phyloP scores from a whole-genome alignment of 345 rosid species.

The Clausena lansium region DNA sequence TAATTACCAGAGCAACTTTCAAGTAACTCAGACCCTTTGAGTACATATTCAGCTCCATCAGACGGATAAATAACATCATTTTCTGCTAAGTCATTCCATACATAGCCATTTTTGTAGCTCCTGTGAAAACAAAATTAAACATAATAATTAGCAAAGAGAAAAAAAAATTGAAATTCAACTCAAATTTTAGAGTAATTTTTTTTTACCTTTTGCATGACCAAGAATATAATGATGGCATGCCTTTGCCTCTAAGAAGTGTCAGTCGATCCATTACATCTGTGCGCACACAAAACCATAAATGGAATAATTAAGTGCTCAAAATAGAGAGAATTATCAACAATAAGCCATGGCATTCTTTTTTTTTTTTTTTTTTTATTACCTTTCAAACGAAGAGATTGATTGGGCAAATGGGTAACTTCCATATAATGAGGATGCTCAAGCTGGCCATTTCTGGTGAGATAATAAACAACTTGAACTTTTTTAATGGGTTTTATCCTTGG shows the following conservation, averaged over 20 bases:
- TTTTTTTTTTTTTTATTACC: no score
- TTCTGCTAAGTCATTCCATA: slow-evolving; percentile 89
- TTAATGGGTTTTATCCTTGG: slow-evolving; percentile 28
- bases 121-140: slow-evolving; percentile 24
- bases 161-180: no score
- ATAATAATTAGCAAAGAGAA: neutral
- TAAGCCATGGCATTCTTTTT: neutral
- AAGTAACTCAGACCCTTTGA: slow-evolving; percentile 87
- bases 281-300: neutral
- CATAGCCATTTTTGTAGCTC: slow-evolving; percentile 89
- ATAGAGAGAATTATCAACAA: neutral
- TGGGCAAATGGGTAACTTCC: slow-evolving; percentile 61
- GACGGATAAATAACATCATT: slow-evolving; percentile 72
- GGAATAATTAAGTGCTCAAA: neutral
- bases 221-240: slow-evolving; percentile 73
- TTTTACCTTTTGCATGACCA: slow-evolving; percentile 92
- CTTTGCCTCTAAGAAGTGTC: slow-evolving; percentile 73
- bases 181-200: neutral
- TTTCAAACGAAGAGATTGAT: slow-evolving; percentile 78
- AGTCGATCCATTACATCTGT: slow-evolving; percentile 71
- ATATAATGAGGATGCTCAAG: slow-evolving; percentile 94
- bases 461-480: slow-evolving; percentile 77
- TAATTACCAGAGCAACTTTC: slow-evolving; percentile 43
- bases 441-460: slow-evolving; percentile 84
- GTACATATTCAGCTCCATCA: slow-evolving; percentile 80